phyloP scores from a whole-genome alignment of 495 filamentous ascomycete species.

The Neurospora sp. region DNA sequence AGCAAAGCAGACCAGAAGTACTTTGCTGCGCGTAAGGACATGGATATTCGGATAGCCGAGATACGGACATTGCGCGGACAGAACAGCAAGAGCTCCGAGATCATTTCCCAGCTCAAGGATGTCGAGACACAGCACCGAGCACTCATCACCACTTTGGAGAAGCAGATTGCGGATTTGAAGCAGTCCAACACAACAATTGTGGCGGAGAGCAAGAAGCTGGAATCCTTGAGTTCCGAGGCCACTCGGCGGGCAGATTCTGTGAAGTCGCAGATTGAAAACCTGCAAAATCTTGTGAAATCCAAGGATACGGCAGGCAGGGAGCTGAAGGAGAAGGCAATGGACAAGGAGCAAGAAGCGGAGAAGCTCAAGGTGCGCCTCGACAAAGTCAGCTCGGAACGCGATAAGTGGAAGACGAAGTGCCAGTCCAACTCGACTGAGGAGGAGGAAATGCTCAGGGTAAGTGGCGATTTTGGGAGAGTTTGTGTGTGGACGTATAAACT shows the following conservation, averaged over 20 bases:
- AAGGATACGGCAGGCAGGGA: constrained; percentile 60
- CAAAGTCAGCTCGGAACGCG: constrained; percentile 64
- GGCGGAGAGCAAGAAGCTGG: constrained; percentile 57
- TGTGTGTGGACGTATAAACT: background rate
- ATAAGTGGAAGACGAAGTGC: constrained; percentile 72
- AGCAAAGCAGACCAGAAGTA: constrained; percentile 96
- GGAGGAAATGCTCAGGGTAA: constrained; percentile 73
- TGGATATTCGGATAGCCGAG: constrained; percentile 70
- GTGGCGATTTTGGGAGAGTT: constrained; percentile 18
- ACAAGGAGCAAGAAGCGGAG: constrained; percentile 59
- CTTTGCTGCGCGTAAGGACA: constrained; percentile 87
- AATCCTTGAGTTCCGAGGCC: constrained; percentile 60
- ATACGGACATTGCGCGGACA: constrained; percentile 67
- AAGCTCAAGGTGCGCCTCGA: constrained; percentile 61
- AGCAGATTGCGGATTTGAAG: constrained; percentile 73
- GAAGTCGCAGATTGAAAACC: constrained; percentile 65
- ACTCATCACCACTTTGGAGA: constrained; percentile 75
- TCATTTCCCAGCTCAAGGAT: constrained; percentile 87
- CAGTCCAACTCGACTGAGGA: constrained; percentile 70
- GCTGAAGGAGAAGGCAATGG: constrained; percentile 50
- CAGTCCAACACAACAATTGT: constrained; percentile 59
- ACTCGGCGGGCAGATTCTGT: constrained; percentile 57
- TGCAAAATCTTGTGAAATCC: constrained; percentile 56
- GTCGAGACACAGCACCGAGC: constrained; percentile 53
- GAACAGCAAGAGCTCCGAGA: constrained; percentile 83